These are phyloP conservation scores for Puccinia hordei DNA, from an alignment of 1,284 basidiomycete species.

Conservation along the genomic window DNA sequence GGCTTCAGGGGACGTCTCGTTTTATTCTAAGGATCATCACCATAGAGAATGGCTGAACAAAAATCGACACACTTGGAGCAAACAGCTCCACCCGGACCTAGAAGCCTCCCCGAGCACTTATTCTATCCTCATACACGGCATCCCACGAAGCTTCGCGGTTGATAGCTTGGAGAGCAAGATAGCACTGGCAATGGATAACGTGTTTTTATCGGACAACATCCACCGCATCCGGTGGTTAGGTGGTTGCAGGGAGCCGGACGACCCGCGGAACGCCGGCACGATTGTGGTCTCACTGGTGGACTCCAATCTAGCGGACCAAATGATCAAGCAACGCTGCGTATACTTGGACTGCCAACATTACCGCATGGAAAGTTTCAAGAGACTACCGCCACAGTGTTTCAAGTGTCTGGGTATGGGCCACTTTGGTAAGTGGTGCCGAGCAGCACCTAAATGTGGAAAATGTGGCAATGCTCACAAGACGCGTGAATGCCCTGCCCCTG, in stretches of 20 bases:
- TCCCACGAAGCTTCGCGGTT: background rate
- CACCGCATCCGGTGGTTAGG: background rate
- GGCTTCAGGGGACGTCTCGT: background rate
- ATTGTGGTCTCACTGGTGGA: background rate
- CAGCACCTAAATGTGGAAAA: too few relatives aligned
- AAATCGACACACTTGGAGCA: conserved; percentile 2
- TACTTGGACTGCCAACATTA: background rate
- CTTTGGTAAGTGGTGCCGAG: background rate
- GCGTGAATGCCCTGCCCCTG: too few relatives aligned
- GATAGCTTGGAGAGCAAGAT: background rate
- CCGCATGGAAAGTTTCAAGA: background rate
- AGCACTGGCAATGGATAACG: background rate
- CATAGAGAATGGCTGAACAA: conserved; percentile 6
- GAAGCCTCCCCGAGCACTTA: background rate
- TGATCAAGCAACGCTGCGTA: background rate
- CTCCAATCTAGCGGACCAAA: background rate
- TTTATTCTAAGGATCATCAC: background rate
- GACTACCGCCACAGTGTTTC: conserved; percentile 10
- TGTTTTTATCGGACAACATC: background rate
- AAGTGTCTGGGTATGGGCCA: conserved; percentile 10
- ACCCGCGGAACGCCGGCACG: background rate
- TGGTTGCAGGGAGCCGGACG: too few relatives aligned
- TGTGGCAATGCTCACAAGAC: too few relatives aligned
- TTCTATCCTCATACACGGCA: background rate
- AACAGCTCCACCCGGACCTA: conserved; percentile 11